Conservation (phyloP, 2,329 filamentous ascomycete species). For the Penicillium aurantiogriseum region DNA sequence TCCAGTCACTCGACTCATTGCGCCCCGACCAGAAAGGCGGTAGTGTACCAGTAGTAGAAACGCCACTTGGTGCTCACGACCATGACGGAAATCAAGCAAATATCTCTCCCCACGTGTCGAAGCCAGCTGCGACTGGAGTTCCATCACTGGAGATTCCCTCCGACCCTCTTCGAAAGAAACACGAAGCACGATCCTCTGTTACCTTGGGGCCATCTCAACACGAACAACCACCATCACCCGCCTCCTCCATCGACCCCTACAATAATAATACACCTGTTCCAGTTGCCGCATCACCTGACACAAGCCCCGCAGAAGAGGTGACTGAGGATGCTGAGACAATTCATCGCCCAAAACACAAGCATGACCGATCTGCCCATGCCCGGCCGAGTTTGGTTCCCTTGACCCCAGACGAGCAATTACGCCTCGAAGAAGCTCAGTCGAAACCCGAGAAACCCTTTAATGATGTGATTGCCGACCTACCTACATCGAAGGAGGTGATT, state of each 20-base stretch:
- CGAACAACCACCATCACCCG: conserved; percentile 50
- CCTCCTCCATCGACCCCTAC: conserved; percentile 66
- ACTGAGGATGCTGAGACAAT: conserved; percentile 42
- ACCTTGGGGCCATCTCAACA: conserved; percentile 25
- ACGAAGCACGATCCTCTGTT: conserved; percentile 30
- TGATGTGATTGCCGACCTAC: conserved; percentile 5
- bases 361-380: conserved; percentile 23
- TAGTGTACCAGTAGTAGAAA: conserved; percentile 21
- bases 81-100: conserved; percentile 23
- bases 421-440: conserved; percentile 54
- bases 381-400: conserved; percentile 41
- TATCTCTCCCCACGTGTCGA: conserved; percentile 21
- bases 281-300: conserved; percentile 68
- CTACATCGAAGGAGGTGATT: conserved; percentile 29
- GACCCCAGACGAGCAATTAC: conserved; percentile 60
- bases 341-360: conserved; percentile 36
- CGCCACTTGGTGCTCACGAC: conserved; percentile 25
- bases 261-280: conserved; percentile 71
- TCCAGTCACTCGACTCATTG: conserved; percentile 55
- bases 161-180: conserved; percentile 27
- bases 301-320: conserved; percentile 67
- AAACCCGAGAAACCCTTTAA: conserved; percentile 29
- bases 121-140: conserved; percentile 13
- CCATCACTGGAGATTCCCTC: conserved; percentile 19
- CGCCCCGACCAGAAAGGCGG: conserved; percentile 30